Evolutionary conservation across 768 basidiomycete species (phyloP).

Genomic region (Panaeolus papilionaceus): DNA sequence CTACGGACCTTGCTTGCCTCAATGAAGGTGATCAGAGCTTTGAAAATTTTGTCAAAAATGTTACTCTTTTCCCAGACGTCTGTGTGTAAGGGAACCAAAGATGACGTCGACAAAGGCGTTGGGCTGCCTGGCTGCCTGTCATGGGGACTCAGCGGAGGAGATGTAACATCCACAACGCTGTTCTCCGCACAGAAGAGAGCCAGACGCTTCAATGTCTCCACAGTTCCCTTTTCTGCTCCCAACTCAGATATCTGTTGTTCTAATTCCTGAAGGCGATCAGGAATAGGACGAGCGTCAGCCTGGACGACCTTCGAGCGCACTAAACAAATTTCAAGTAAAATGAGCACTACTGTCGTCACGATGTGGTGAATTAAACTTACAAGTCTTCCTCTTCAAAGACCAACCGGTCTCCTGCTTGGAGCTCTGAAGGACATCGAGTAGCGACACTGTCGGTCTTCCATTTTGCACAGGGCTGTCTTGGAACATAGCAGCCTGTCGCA

Average conservation of each 20-base stretch:
- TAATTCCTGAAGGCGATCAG: constrained; percentile 56
- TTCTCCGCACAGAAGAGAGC: constrained; percentile 68
- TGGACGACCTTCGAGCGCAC: constrained; percentile 59
- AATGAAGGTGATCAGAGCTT: constrained; percentile 67
- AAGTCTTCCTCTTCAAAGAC: constrained; percentile 80
- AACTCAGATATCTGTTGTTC: constrained; percentile 59
- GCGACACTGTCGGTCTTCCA: constrained; percentile 50
- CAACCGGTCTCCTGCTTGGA: constrained; percentile 76
- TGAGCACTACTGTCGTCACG: constrained; percentile 22
- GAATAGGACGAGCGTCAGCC: constrained; percentile 42
- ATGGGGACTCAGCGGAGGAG: constrained; percentile 60
- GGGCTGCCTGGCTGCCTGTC: constrained; percentile 58
- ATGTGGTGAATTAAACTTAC: constrained; percentile 49
- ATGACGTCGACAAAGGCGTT: constrained; percentile 57
- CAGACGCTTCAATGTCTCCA: constrained; percentile 67
- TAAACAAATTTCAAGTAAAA: constrained; percentile 26
- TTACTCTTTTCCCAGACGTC: constrained; percentile 79
- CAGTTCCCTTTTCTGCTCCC: constrained; percentile 55
- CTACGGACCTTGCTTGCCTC: constrained; percentile 63
- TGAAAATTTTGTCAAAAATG: constrained; percentile 74
- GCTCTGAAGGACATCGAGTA: constrained; percentile 74
- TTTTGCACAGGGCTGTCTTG: constrained; percentile 78
- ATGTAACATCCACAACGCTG: constrained; percentile 51
- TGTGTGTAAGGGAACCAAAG: constrained; percentile 50
- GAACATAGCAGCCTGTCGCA: constrained; percentile 81